Evolutionary conservation across 2,329 filamentous ascomycete genomes (phyloP).

Genomic region (Ceratocystis eucalypticola): DNA sequence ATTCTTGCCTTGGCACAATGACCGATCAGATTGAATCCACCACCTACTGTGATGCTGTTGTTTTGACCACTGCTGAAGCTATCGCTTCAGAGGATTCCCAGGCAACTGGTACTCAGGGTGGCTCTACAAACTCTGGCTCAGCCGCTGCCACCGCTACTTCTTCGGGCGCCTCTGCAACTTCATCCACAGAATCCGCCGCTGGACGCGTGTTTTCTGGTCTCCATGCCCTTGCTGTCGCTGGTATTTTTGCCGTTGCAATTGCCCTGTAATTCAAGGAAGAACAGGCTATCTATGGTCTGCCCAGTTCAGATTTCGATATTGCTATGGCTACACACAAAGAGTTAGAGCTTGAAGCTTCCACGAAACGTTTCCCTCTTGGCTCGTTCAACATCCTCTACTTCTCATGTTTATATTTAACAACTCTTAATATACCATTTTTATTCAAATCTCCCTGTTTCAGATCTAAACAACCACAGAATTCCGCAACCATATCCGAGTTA

Average conservation of each 20-base stretch:
- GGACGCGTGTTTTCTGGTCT: not conserved
- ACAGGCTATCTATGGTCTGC: not conserved
- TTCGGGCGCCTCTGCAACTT: not conserved
- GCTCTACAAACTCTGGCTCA: not conserved
- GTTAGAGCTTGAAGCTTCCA: not conserved
- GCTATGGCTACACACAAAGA: not conserved
- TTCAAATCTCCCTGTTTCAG: not conserved
- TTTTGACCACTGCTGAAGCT: not conserved
- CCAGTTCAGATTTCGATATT: not conserved
- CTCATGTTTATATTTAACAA: not conserved
- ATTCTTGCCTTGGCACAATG: not conserved
- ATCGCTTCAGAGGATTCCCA: not conserved
- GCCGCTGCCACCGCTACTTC: not conserved
- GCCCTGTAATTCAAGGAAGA: not conserved
- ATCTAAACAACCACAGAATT: not conserved
- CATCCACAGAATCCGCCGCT: not conserved
- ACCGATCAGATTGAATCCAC: not conserved
- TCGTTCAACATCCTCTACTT: not conserved
- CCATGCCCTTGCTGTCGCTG: constrained; percentile 1
- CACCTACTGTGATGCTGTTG: not conserved
- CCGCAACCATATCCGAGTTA: not conserved
- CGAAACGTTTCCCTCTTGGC: not conserved
- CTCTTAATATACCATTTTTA: not conserved
- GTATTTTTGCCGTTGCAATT: constrained; percentile 9
- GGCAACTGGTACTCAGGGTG: not conserved